Evolutionary conservation across 2,329 filamentous ascomycete genomes (phyloP).

Genomic region (Botrytis galanthina): DNA sequence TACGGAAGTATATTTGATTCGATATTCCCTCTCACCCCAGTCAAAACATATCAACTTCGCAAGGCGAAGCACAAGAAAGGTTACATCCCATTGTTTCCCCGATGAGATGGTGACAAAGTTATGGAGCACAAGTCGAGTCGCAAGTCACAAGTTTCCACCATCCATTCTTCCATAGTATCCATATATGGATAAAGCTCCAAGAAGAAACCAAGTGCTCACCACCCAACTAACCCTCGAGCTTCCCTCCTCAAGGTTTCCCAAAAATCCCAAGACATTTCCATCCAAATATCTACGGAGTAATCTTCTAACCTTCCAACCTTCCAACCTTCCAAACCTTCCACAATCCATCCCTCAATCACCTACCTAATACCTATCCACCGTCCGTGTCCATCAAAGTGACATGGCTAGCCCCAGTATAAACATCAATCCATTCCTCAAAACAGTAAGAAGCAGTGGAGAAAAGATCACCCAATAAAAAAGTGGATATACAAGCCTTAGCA

Average conservation of each 20-base stretch:
- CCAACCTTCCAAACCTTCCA: neutral
- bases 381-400: neutral
- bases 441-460: neutral
- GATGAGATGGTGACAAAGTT: neutral
- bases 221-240: neutral
- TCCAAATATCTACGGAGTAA: too few species aligned
- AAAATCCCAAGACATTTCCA: neutral
- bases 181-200: neutral
- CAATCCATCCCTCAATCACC: neutral
- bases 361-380: too few species aligned
- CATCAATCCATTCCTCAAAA: neutral
- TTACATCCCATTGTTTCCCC: neutral
- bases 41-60: neutral
- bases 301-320: neutral
- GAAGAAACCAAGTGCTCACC: neutral
- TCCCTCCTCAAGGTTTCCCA: neutral
- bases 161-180: too few species aligned
- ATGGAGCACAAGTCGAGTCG: neutral
- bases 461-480: slow-evolving; percentile 2
- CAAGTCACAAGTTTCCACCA: neutral
- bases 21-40: neutral
- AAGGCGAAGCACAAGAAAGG: neutral
- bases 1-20: neutral
- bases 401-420: neutral
- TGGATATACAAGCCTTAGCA: neutral